Evolutionary conservation across 2,329 filamentous ascomycete genomes (phyloP).

Genomic region (Diplodia seriata): DNA sequence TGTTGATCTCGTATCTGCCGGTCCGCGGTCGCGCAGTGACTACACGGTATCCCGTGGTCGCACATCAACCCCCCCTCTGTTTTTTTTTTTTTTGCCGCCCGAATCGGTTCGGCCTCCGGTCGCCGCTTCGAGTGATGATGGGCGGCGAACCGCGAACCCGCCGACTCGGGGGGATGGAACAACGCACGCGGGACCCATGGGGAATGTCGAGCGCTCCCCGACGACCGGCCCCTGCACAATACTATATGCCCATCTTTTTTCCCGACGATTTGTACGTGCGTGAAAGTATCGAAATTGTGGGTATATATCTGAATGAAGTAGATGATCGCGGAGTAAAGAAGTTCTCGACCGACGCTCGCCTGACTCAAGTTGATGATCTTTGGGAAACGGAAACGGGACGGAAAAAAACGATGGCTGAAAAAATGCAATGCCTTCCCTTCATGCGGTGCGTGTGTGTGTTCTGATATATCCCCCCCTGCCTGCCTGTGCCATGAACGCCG

Average conservation of each 20-base stretch:
- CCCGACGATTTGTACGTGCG: neutral
- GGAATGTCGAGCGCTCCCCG: neutral
- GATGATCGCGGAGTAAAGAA: neutral
- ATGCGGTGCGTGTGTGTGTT: conserved; percentile 2
- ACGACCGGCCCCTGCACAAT: neutral
- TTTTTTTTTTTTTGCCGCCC: too few relatives aligned
- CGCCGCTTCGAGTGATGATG: too few relatives aligned
- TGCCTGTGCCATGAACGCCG: conserved; percentile 4
- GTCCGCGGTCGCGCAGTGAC: too few relatives aligned
- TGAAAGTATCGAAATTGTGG: conserved; percentile 23
- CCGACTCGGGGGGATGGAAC: too few relatives aligned
- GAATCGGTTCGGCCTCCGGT: too few relatives aligned
- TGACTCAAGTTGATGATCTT: neutral
- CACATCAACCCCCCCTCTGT: too few relatives aligned
- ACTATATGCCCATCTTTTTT: too few relatives aligned
- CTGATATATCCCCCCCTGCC: conserved; percentile 6
- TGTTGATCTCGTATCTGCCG: too few relatives aligned
- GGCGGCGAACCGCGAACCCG: too few relatives aligned
- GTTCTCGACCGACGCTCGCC: conserved; percentile 14
- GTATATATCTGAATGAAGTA: conserved; percentile 20
- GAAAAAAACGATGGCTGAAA: neutral
- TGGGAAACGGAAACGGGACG: too few relatives aligned
- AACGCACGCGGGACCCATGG: neutral
- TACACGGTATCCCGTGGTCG: too few relatives aligned
- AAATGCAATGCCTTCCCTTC: conserved; percentile 1